phyloP scores from a whole-genome alignment of 2,329 filamentous ascomycete genomes.

The Aspergillus calidoustus region DNA sequence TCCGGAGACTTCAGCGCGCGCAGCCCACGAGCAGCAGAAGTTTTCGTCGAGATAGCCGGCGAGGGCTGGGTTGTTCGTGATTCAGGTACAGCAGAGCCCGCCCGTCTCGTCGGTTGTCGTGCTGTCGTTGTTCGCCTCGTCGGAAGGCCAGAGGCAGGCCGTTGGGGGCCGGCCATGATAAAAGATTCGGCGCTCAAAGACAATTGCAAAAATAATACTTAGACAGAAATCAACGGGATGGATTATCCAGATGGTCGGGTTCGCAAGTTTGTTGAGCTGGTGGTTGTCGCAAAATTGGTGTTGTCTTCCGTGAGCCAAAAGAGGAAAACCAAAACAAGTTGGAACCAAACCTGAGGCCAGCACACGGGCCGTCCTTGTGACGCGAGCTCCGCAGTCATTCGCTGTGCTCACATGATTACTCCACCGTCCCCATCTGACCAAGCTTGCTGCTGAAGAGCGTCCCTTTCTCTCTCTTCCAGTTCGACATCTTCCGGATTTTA shows the following conservation, averaged over 20 bases:
- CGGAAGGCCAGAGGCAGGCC: slow-evolving; percentile 54
- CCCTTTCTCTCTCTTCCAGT: background rate
- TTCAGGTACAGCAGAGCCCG: slow-evolving; percentile 58
- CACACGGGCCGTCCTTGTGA: slow-evolving; percentile 23
- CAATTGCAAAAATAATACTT: background rate
- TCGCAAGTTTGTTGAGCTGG: background rate
- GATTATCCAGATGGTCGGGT: background rate
- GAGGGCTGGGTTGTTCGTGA: slow-evolving; percentile 74
- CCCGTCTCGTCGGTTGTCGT: slow-evolving; percentile 57
- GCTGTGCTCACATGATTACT: slow-evolving; percentile 33
- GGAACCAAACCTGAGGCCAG: slow-evolving; percentile 16
- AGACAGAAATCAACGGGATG: background rate
- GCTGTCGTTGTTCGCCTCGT: slow-evolving; percentile 52
- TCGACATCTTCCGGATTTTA: background rate
- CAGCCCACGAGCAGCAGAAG: slow-evolving; percentile 49
- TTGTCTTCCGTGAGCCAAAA: slow-evolving; percentile 25
- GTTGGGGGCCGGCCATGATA: slow-evolving; percentile 60
- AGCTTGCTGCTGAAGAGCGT: background rate
- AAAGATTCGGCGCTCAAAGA: slow-evolving; percentile 4
- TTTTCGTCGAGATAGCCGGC: slow-evolving; percentile 71
- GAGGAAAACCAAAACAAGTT: slow-evolving; percentile 42
- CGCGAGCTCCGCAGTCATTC: slow-evolving; percentile 25
- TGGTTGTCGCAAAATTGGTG: slow-evolving; percentile 15
- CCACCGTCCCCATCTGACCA: slow-evolving; percentile 18
- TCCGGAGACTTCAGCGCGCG: slow-evolving; percentile 48